Evolutionary conservation across 306 rosid species (phyloP).

Genomic region (Cucurbita pepo): DNA sequence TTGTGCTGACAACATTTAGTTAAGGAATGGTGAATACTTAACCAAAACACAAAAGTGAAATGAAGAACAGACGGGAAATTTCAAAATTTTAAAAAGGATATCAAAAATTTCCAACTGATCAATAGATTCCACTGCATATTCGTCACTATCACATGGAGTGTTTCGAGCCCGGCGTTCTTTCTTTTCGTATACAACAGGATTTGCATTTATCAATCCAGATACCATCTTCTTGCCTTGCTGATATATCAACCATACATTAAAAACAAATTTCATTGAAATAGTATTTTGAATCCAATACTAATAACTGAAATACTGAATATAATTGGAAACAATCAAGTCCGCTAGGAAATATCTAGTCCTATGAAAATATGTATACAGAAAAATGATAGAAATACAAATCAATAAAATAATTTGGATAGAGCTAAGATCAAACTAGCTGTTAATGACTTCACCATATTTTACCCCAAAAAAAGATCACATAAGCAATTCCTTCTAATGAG

Average conservation of each 20-base stretch:
- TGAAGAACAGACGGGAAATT: background rate
- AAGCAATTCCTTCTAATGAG: too few species aligned
- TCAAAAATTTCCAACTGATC: slow-evolving; percentile 77
- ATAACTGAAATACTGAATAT: too few species aligned
- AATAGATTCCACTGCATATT: slow-evolving; percentile 44
- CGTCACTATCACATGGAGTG: slow-evolving; percentile 17
- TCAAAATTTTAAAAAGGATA: slow-evolving; percentile 36
- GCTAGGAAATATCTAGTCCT: too few species aligned
- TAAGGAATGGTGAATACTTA: background rate
- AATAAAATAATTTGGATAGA: too few species aligned
- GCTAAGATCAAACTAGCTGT: too few species aligned
- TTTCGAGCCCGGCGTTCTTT: slow-evolving; percentile 60
- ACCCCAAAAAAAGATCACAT: too few species aligned
- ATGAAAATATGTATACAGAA: too few species aligned
- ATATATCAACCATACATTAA: background rate
- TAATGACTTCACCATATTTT: too few species aligned
- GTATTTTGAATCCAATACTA: too few species aligned
- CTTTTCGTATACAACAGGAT: slow-evolving; percentile 66
- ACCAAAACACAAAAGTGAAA: background rate
- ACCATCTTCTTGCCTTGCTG: slow-evolving; percentile 31
- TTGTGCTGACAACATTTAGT: background rate
- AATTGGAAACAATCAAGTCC: too few species aligned
- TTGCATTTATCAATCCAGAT: slow-evolving; percentile 58
- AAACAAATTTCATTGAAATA: background rate
- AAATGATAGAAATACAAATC: too few species aligned